Evolutionary conservation across 495 filamentous ascomycete genomes (phyloP), one percentile per base, ranked within the genome.

Genomic region (Xylaria venustula): DNA sequence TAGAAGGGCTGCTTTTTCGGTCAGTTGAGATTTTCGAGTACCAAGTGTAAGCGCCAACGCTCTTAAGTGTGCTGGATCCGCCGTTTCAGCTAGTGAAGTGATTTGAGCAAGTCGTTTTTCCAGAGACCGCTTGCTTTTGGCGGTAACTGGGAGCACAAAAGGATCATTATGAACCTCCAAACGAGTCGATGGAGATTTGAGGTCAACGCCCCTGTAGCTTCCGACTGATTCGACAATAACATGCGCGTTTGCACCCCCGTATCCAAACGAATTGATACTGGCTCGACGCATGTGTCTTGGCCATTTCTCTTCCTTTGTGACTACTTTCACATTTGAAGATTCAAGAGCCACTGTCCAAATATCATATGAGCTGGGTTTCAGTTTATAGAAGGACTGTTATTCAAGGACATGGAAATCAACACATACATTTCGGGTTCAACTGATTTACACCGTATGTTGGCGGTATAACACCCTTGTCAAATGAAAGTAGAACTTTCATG

Each of bases 171-270:
- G n/a, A n/a, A n/a, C n/a, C n/a, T n/a, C n/a, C n/a, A n/a, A n/a
- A n/a, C n/a, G n/a, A n/a, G n/a, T n/a, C n/a, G n/a, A n/a, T n/a
- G n/a, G n/a, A n/a, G n/a, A n/a, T n/a, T n/a, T n/a, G n/a, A n/a
- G n/a, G n/a, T n/a, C n/a, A n/a, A n/a, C n/a, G n/a, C n/a, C n/a
- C n/a, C n/a, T n/a, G 25, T 63, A 65, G 20, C 63, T 67, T n/a
- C 67, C 63, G 7, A 64, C 41, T n/a, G 61, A 55, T 41, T 80
- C 75, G 2, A 80, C 12, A 11, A 80, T 69, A 0, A 62, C 70
- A 56, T 82, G 78, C 0, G 73, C 70, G 44, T 83, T 83, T 0
- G 78, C 61, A 12, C 80, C 79, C 0, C 80, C 80, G 46, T 73
- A 80, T 0, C 81, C 81, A 45, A 79, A 81, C 11, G 70, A 75